Base-by-base conservation (phyloP, 129 eudicot genomes). In the Deinandra increscens region DNA sequence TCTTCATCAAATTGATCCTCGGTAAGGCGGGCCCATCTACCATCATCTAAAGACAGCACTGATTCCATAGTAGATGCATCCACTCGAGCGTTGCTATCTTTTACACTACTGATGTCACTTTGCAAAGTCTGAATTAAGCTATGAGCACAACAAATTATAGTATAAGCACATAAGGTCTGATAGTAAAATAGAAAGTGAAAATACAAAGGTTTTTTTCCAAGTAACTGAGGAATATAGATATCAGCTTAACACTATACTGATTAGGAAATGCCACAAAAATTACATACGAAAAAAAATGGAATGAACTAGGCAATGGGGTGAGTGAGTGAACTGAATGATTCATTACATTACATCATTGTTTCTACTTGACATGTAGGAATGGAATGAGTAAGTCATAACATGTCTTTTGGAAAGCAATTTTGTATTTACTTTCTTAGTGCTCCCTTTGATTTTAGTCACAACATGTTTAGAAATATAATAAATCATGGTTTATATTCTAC, bases 21-120 rank as follows among this genome's bases (percentile, higher is more conserved):
- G 62, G 75, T 73, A 79, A 75, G 78, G 59, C 41, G 75, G 68
- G 73, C 64, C 99, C 99, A 93, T 76, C 89, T 83, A 59, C 97
- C 97, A 83, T 93, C 97, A 80, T 87, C 92, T 68, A 93, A 79
- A 31, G 95, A 89, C 20, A 93, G 87, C 50, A 93, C 81, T 43
- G 95, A 91, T 37, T 85, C 97, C 97, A 93, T 89, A 56, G 88
- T 66, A n/a, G 97, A 84, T 61, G 74, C 78, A 55, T 81, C 89
- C 51, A 58, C 61, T 66, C 78, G 75, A 14, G 80, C 37, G 71
- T 69, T 76, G 49, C 68, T 70, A 81, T 81, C 87, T 64, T 83
- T 85, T 34, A 60, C 62, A 23, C 77, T 76, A 69, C 53, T 54
- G 67, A 41, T 58, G 51, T 83, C 89, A 66, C 66, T 63, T 75